These are phyloP conservation scores for Otatea glauca DNA, from an alignment of 176 grass and related monocot genomes.

Conservation along the genomic window DNA sequence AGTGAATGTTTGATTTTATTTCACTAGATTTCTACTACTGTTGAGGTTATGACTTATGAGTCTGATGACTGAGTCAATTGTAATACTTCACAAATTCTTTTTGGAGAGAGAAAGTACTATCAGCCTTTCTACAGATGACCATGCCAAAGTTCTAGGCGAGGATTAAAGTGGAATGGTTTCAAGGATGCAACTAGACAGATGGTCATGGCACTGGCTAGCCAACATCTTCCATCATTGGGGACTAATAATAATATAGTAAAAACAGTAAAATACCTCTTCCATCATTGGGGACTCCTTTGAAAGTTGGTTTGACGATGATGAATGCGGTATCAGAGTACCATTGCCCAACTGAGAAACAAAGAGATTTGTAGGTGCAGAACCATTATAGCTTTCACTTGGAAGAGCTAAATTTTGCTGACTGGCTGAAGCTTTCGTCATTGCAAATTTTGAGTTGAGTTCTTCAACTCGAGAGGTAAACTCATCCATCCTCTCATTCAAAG, in stretches of 20 bases:
- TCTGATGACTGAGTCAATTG: neutral
- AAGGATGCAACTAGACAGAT: neutral
- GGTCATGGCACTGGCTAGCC: neutral
- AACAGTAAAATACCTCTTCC: conserved; percentile 72
- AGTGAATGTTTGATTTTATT: neutral
- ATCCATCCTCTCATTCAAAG: conserved; percentile 94
- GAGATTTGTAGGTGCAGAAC: conserved; percentile 78
- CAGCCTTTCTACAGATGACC: neutral
- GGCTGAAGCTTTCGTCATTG: conserved; percentile 57
- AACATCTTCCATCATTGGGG: neutral
- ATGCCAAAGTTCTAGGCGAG: neutral
- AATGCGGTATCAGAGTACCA: conserved; percentile 81
- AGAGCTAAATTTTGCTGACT: conserved; percentile 90
- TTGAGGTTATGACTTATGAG: neutral
- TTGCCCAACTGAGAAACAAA: conserved; percentile 92
- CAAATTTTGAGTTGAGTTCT: conserved; percentile 81
- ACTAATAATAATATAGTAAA: neutral
- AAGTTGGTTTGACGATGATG: conserved; percentile 78
- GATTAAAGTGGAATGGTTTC: neutral
- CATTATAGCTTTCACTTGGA: conserved; percentile 81
- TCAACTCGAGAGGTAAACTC: conserved; percentile 92
- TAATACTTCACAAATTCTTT: conserved; percentile 4
- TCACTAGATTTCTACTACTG: neutral
- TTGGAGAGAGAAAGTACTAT: conserved; percentile 1
- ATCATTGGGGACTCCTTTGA: conserved; percentile 75